Evolutionary conservation across 2,329 filamentous ascomycete species (phyloP), one percentile per base, ranked within the genome.

Genomic region (Elsinoe fawcettii): DNA sequence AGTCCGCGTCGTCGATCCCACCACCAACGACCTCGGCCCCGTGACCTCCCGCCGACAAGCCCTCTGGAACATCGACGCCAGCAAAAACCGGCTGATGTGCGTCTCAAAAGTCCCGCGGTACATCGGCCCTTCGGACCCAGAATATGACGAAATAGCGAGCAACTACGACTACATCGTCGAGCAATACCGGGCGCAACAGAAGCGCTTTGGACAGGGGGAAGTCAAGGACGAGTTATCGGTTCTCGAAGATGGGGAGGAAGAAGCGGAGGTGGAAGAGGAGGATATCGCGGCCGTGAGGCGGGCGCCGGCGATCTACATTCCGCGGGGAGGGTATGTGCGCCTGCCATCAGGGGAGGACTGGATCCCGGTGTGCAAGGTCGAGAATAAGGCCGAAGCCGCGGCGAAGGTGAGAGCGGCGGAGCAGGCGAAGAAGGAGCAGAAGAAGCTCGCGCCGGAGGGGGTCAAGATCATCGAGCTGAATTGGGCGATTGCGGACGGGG

Each of bases 391-490:
- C 46, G 79, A 75, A 1, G 72, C 79, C 56, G 75, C 70, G 66
- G 65, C 75, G 63, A 71, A 71, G 20, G 72, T 78, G 56, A 70
- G 75, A 57, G 70, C 68, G 55, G 70, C 73, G 59, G 70, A 75
- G 62, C 63, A 69, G 41, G 76, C 76, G 60, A 71, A 76, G 60
- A 74, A 72, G 62, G 73, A 74, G 60, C 70, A 72, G 64, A 75
- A 67, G 62, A 73, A 69, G 55, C 74, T 75, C 46, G 72, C 74
- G 59, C 63, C 67, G 18, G 66, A 73, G 34, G 77, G 75, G 62
- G 67, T 71, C 14, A 96, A 96, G 74, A 85, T 86, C 67, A 71
- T 96, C n/a, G 91, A 96, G 73, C 65, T 97, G 64, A 92, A 90
- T 70, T 97, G 91, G 91, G 84, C 86, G 32, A 95, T 95, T 66